Evolutionary conservation across 805 yeast species (phyloP).

Genomic region (Brettanomyces bruxellensis): DNA sequence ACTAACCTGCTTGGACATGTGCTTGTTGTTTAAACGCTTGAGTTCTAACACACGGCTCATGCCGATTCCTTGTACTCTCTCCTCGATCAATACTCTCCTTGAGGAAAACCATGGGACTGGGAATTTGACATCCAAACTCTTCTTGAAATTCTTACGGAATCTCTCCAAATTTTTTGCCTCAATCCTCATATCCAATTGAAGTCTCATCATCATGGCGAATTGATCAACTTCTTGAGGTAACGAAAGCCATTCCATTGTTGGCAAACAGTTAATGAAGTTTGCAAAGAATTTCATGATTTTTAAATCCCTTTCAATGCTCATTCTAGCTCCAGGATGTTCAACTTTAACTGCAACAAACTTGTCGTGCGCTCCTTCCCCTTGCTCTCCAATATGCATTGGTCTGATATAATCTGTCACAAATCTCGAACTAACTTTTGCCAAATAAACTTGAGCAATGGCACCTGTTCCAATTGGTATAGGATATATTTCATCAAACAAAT

Average conservation of each 20-base stretch:
- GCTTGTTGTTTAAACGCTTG: constrained; percentile 31
- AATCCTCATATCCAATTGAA: constrained; percentile 83
- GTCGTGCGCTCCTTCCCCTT: constrained; percentile 23
- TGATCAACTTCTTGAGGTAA: constrained; percentile 91
- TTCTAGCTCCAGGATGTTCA: constrained; percentile 78
- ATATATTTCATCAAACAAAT: constrained; percentile 71
- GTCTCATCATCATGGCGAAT: constrained; percentile 74
- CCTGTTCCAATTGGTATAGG: constrained; percentile 89
- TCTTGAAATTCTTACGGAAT: constrained; percentile 62
- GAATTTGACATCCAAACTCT: constrained; percentile 55
- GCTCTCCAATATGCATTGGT: constrained; percentile 8
- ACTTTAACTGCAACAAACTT: constrained; percentile 83
- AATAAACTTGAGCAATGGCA: constrained; percentile 94
- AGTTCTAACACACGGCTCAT: constrained; percentile 60
- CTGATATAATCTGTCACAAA: constrained; percentile 14
- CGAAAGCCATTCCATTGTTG: constrained; percentile 97
- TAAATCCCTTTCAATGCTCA: constrained; percentile 69
- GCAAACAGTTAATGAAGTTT: constrained; percentile 53
- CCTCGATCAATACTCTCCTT: constrained; percentile 74
- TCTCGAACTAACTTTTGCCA: constrained; percentile 50
- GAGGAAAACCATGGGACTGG: constrained; percentile 72
- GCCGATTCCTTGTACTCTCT: constrained; percentile 73
- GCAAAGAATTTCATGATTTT: constrained; percentile 82
- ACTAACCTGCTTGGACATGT: constrained; percentile 58
- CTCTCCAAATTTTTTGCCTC: constrained; percentile 75